Base-by-base conservation (phyloP, 2,329 filamentous ascomycete species). In the Neurospora sp. region DNA sequence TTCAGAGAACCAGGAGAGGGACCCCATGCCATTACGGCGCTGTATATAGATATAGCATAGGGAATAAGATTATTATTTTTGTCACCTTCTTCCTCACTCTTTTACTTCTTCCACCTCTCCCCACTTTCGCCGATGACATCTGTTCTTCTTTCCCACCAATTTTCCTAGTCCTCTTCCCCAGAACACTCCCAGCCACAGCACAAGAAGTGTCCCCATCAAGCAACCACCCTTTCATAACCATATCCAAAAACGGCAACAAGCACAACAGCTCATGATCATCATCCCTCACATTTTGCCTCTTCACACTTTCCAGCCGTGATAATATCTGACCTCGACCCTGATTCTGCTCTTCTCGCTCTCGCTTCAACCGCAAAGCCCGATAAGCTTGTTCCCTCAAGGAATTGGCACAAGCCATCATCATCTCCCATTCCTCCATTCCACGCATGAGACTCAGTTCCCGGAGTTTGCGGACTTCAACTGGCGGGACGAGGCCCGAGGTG, bases 381-480 rank as follows among this genome's bases (percentile, higher is more conserved):
- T 40, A 77, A 66, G 71, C 72, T 65, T 73, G 73, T 11, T 77
- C 71, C 66, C 68, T 75, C 73, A 80, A 70, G 2, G 76, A 62
- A 19, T 43, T 67, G 2, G 80, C 80, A 66, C 78, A 78, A 17
- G 72, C 73, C 23, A 81, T 69, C 52, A 78, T 73, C 72, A 80
- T 76, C 15, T 78, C 72, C 76, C 77, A 80, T 62, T 80, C 76
- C 66, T 81, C 79, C 10, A 74, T 68, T 0, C 78, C 78, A 10
- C 77, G 76, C 57, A 77, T 69, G 1, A 81, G 72, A 66, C 78
- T 77, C 8, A 77, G 70, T 17, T 67, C 67, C 8, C 71, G 68
- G 33, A 81, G 71, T 10, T 75, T 66, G 11, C 73, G 70, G 67
- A 81, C 68, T 6, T 79, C 77, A 0, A 75, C 73, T 3, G 70